Conservation (phyloP, 2,329 filamentous ascomycete species). For the Alternaria conjuncta region DNA sequence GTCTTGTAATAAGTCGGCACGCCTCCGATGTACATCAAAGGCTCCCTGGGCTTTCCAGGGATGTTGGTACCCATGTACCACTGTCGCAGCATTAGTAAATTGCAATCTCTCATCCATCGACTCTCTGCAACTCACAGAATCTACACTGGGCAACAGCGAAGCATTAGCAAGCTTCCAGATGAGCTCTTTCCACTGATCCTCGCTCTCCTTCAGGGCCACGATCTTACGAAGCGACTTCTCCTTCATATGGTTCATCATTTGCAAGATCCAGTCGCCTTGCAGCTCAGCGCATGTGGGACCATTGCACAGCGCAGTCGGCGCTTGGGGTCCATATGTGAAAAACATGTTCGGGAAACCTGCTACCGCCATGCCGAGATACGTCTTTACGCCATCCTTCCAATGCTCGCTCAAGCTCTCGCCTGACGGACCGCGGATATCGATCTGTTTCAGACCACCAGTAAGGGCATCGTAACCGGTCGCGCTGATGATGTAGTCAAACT, state of each 20-base stretch:
- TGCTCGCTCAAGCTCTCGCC: slow-evolving; percentile 28
- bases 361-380: slow-evolving; percentile 50
- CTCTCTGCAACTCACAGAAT: slow-evolving; percentile 1
- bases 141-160: slow-evolving; percentile 58
- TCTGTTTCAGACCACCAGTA: slow-evolving; percentile 44
- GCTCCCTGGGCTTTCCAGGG: slow-evolving; percentile 61
- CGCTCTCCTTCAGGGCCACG: slow-evolving; percentile 56
- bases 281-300: slow-evolving; percentile 62
- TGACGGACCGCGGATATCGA: slow-evolving; percentile 42
- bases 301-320: slow-evolving; percentile 63
- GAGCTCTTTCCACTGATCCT: slow-evolving; percentile 58
- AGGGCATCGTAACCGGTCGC: slow-evolving; percentile 53
- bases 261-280: slow-evolving; percentile 64
- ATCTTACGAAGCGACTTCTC: slow-evolving; percentile 57
- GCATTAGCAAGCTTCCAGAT: slow-evolving; percentile 57
- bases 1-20: slow-evolving; percentile 31
- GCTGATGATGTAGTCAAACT: slow-evolving; percentile 61
- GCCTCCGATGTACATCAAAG: slow-evolving; percentile 56
- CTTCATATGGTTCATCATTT: slow-evolving; percentile 59
- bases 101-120: fast-evolving
- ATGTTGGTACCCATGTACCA: slow-evolving; percentile 65
- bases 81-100: slow-evolving; percentile 4
- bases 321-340: slow-evolving; percentile 61
- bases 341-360: slow-evolving; percentile 50
- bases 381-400: slow-evolving; percentile 24